These are phyloP conservation scores for Didymella lethalis DNA, from an alignment of 2,329 filamentous ascomycete genomes.

Conservation along the genomic window DNA sequence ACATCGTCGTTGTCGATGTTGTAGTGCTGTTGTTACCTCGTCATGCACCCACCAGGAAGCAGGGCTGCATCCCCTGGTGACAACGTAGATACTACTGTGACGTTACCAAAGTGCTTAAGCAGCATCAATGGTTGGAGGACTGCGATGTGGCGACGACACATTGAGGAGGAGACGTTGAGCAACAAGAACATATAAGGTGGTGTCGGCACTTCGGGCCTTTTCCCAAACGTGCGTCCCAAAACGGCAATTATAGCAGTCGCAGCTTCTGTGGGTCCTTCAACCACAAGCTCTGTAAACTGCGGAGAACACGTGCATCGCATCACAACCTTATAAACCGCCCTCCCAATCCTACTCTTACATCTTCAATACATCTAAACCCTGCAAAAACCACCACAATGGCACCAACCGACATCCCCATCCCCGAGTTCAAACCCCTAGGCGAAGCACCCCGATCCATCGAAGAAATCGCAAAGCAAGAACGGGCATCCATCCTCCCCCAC, in stretches of 20 bases:
- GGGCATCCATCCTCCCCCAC: constrained; percentile 50
- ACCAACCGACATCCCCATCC: constrained; percentile 25
- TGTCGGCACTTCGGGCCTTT: constrained; percentile 10
- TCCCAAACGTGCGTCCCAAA: constrained; percentile 12
- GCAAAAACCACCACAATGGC: constrained; percentile 22
- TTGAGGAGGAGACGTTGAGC: background rate
- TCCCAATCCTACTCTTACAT: too few species aligned
- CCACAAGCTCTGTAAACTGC: constrained; percentile 8
- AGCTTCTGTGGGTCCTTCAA: constrained; percentile 10
- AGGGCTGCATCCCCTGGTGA: background rate
- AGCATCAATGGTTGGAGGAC: background rate
- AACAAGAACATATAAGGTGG: background rate
- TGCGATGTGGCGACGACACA: background rate
- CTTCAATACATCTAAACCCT: background rate
- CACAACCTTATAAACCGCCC: constrained; percentile 9
- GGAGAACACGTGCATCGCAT: constrained; percentile 12
- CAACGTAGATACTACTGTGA: background rate
- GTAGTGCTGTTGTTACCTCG: too few species aligned
- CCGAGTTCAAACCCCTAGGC: constrained; percentile 33
- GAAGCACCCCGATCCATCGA: constrained; percentile 46
- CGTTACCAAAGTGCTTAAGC: background rate
- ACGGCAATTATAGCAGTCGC: constrained; percentile 24
- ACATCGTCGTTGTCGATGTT: background rate
- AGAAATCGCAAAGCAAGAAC: constrained; percentile 52
- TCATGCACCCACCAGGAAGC: too few species aligned